phyloP scores from a whole-genome alignment of 345 rosid genomes.

The Passiflora organensis region DNA sequence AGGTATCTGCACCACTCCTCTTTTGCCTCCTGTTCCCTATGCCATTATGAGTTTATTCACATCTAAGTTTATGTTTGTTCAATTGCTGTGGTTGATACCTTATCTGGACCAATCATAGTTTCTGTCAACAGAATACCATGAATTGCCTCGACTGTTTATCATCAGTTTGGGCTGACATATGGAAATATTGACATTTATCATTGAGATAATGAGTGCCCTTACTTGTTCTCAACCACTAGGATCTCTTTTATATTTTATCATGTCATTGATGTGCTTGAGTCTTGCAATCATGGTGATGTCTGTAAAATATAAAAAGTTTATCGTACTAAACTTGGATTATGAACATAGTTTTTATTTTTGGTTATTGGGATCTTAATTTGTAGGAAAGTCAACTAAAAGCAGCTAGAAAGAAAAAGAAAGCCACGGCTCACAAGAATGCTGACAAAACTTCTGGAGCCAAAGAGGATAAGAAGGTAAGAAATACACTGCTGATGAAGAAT shows the following conservation, averaged over 20 bases:
- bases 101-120: not conserved
- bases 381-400: constrained; percentile 20
- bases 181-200: no score
- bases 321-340: no score
- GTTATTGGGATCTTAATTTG: not conserved
- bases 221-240: no score
- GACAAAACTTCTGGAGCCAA: constrained; percentile 11
- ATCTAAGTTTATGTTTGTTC: not conserved
- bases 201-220: no score
- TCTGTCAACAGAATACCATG: not conserved
- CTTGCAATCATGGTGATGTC: no score
- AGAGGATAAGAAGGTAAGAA: constrained; percentile 20
- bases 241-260: no score
- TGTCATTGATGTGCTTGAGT: no score
- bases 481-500: not conserved
- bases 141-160: not conserved
- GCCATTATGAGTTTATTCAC: not conserved
- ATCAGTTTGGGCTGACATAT: not conserved
- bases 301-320: not conserved
- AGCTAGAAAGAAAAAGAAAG: constrained; percentile 15
- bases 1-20: constrained; percentile 13
- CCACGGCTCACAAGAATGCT: constrained; percentile 18
- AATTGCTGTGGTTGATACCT: not conserved
- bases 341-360: not conserved
- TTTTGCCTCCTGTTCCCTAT: not conserved